These are phyloP conservation scores for Metarhizium anisopliae DNA, from an alignment of 2,329 filamentous ascomycete genomes.

Conservation along the genomic window DNA sequence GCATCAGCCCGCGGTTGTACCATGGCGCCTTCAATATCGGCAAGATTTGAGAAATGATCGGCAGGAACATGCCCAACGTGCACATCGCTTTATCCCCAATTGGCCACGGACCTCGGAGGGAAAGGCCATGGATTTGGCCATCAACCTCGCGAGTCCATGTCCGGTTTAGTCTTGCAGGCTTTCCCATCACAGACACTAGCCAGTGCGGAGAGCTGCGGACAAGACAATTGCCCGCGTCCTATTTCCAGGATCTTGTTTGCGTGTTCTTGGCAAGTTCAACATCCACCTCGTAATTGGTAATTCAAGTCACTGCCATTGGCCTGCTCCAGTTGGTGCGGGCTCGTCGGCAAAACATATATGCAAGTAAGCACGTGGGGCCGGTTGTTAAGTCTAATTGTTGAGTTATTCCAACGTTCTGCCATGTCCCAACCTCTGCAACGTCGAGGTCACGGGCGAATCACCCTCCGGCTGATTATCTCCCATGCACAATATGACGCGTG, in stretches of 20 bases:
- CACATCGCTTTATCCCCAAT: background rate
- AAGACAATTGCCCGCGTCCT: background rate
- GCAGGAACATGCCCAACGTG: background rate
- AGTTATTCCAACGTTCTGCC: no score
- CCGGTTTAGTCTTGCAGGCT: no score
- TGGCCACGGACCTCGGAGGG: background rate
- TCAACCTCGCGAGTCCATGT: no score
- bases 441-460: no score
- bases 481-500: background rate
- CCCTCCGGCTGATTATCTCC: no score
- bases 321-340: background rate
- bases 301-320: background rate
- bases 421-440: no score
- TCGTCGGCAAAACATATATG: background rate
- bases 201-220: no score
- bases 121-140: background rate
- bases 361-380: constrained; percentile 1
- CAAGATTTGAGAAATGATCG: background rate
- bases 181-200: no score
- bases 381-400: background rate
- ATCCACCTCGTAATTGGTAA: background rate
- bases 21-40: background rate
- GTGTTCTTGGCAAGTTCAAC: no score
- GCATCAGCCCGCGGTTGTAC: background rate
- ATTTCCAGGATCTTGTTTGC: background rate